Base-by-base conservation (phyloP, 768 basidiomycete species). In the Steccherinum ochraceum region DNA sequence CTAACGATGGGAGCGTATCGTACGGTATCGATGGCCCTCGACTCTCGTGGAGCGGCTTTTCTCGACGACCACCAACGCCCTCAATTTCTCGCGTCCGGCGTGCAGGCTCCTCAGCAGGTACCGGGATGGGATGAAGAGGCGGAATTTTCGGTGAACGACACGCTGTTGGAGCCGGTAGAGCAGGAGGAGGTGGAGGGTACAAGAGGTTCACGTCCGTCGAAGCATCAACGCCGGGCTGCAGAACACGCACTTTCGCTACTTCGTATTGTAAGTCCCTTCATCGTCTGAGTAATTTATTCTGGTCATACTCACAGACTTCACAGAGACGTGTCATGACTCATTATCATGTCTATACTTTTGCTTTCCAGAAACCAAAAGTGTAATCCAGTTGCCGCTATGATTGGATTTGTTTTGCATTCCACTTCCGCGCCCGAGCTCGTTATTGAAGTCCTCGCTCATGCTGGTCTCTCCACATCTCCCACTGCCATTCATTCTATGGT, bases 331-430 rank as follows among this genome's bases (percentile, higher is more conserved):
- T 52, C 12, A 20, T 46, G 13, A 25, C 12, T 52, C 12, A 20
- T 46, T 3, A 25, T 52, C 10, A 20, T 45, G 12, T 24, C 44
- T 24, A 54, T 59, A 5, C 10, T 57, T 1, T 45, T 63, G 54
- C 45, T 58, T 13, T 52, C 40, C 24, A 48, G 35, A 1, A 62
- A 64, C 43, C 35, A 57, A 20, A n/a, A 53, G 7, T 55, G 54
- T 50, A 66, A 66, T 45, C 30, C 55, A 4, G 30, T 67, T 5
- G 46, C 56, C 39, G 45, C 43, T 5, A 45, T 61, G 16, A 13
- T 65, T 26, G 66, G 66, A 0, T 42, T 66, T 49, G 66, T 65
- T 50, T 35, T 58, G 2, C 62, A 65, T 41, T 48, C 62, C 1
- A 53, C 46, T 40, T 44, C 53, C 23, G 55, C 62, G 0, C 63